Base-by-base conservation (phyloP, 2,329 filamentous ascomycete genomes). In the Cytospora paraplurivora region DNA sequence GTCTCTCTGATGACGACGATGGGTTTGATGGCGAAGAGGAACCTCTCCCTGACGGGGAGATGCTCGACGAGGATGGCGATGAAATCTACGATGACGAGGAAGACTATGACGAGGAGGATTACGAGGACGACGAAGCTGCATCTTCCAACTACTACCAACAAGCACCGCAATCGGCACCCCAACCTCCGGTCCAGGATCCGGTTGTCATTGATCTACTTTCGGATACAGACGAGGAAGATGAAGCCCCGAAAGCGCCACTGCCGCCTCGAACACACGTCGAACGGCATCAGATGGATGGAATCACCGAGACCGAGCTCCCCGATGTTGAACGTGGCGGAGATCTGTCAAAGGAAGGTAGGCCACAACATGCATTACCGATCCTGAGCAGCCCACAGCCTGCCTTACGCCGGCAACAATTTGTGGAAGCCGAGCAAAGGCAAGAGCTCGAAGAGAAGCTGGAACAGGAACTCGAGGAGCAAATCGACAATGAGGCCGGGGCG, bases 121-220 rank as follows among this genome's bases (percentile, higher is more conserved):
- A 74, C 4, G 69, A 72, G 21, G 65, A 69, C 27, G 64, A 69
- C 32, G 66, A 68, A 12, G 57, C 68, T 11, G 64, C 38, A 47
- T 33, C 12, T 4, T 19, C 37, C 27, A 21, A 11, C 27, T 33
- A 56, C 34, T 64, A 58, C 12, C 47, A n/a, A 19, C 35, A 57
- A 19, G 19, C 56, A 47, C 13, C 51, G 13, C 64, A 21, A 17
- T 21, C 21, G 19, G 54, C 57, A 33, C 37, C 57, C 0, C 60
- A 67, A 13, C 66, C 69, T 6, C 38, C 69, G 12, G 65, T 65
- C 11, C 64, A 74, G 8, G 71, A 73, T 8, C 78, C 79, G 1
- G 74, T 82, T 4, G 75, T 82, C 19, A 83, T 83, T 63, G 76
- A 76, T 59, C 68, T 83, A 11, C 71, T 82, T 4, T 81, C 80